Percentiles rank a stretch among this genome's conserved stretches.
phyloP scores from a whole-genome alignment of 2,329 filamentous ascomycete genomes.

The Claviceps paspali region DNA sequence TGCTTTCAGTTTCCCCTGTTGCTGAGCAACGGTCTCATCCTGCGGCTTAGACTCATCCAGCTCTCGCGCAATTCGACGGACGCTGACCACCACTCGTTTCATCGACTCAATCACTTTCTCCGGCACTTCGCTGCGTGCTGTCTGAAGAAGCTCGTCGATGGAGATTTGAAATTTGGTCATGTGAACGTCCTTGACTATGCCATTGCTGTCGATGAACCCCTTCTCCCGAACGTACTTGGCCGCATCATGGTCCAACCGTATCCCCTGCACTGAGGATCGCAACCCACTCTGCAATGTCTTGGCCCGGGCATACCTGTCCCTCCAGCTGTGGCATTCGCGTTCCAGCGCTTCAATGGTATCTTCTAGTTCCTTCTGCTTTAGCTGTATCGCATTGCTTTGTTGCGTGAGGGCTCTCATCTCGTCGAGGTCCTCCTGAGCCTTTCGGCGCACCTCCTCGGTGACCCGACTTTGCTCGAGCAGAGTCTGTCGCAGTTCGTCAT shows the following conservation, averaged over 20 bases:
- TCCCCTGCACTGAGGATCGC: constrained; percentile 63
- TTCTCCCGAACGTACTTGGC: constrained; percentile 49
- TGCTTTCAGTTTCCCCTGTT: constrained; percentile 57
- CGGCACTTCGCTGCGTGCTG: constrained; percentile 58
- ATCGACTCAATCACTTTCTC: constrained; percentile 68
- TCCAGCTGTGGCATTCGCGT: constrained; percentile 77
- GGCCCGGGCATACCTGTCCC: constrained; percentile 69
- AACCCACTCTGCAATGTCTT: constrained; percentile 78
- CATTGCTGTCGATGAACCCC: constrained; percentile 54
- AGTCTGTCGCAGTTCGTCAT: constrained; percentile 50
- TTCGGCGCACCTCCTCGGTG: constrained; percentile 72
- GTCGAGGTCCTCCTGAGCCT: constrained; percentile 67
- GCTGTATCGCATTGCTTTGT: constrained; percentile 62
- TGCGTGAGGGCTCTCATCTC: constrained; percentile 84
- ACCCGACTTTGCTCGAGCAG: constrained; percentile 63
- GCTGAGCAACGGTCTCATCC: constrained; percentile 35
- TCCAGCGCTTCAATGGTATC: constrained; percentile 63
- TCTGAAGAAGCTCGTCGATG: constrained; percentile 76
- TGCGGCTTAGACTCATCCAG: constrained; percentile 44
- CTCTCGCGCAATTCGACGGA: constrained; percentile 73
- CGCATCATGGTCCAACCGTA: constrained; percentile 55
- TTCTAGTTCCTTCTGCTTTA: constrained; percentile 67
- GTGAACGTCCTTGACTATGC: constrained; percentile 78
- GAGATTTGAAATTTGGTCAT: constrained; percentile 91
- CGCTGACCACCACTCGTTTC: constrained; percentile 69